A percentile compares a stretch with the other conserved stretches of the same genome.
Conservation (phyloP, 2,329 filamentous ascomycete genomes). For the Calonectria hongkongensis region DNA sequence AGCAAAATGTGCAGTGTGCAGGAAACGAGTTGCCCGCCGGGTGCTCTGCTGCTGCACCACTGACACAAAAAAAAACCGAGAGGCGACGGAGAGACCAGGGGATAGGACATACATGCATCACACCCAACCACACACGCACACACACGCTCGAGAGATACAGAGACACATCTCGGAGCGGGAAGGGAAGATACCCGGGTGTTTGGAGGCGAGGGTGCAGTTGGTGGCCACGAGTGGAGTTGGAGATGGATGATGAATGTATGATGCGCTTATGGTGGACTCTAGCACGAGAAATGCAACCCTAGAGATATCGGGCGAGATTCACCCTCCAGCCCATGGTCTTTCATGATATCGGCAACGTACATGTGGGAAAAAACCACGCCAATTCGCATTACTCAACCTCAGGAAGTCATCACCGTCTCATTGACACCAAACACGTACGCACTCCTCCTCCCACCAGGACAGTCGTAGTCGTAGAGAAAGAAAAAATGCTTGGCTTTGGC, state of each 20-base stretch:
- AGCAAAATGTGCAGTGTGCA: neutral
- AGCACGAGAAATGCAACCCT: slow-evolving; percentile 25
- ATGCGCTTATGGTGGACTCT: slow-evolving; percentile 31
- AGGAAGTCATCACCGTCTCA: slow-evolving; percentile 1
- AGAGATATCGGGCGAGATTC: slow-evolving; percentile 5
- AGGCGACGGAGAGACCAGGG: neutral
- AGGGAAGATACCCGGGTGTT: slow-evolving; percentile 31
- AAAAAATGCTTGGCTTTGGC: slow-evolving; percentile 27
- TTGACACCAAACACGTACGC: slow-evolving; percentile 27
- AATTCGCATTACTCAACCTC: neutral
- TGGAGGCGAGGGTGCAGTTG: slow-evolving; percentile 38
- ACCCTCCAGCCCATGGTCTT: neutral
- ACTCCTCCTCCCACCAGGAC: no score
- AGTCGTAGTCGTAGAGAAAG: neutral
- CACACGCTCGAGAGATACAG: neutral
- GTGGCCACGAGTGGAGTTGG: slow-evolving; percentile 26
- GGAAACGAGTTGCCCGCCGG: slow-evolving; percentile 1
- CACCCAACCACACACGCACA: neutral
- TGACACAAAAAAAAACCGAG: neutral
- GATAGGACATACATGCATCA: slow-evolving; percentile 9
- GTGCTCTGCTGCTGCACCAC: neutral
- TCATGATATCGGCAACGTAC: neutral
- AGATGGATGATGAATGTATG: slow-evolving; percentile 30
- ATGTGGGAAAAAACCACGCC: neutral
- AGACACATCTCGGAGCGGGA: slow-evolving; percentile 26